Evolutionary conservation across 306 rosid species (phyloP).

Genomic region (barrel medic (Medicago truncatula)): DNA sequence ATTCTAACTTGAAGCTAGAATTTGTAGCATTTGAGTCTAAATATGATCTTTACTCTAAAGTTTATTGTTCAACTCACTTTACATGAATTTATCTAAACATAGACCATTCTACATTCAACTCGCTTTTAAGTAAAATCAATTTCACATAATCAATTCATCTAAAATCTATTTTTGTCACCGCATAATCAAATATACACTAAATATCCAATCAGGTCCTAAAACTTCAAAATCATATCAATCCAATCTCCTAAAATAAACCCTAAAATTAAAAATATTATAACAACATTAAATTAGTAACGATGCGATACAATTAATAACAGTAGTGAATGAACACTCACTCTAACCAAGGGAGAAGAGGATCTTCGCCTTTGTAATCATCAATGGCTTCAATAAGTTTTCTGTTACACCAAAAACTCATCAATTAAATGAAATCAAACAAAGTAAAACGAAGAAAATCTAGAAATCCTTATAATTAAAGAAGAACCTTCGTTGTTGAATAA

Average conservation of each 20-base stretch:
- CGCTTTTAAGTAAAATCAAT: no score
- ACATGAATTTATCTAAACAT: no score
- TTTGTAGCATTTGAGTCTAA: no score
- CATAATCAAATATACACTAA: not conserved
- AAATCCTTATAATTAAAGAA: not conserved
- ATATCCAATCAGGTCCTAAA: not conserved
- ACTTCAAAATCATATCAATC: not conserved
- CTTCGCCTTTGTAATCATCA: conserved; percentile 78
- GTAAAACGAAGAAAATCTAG: not conserved
- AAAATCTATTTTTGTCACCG: no score
- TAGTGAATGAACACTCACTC: conserved; percentile 54
- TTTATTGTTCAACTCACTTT: no score
- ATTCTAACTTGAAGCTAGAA: no score
- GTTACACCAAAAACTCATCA: not conserved
- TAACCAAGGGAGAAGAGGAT: conserved; percentile 92
- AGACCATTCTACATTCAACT: no score
- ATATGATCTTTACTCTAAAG: no score
- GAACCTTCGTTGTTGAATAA: conserved; percentile 62
- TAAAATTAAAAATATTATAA: not conserved
- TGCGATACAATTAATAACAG: not conserved
- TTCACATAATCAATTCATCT: no score
- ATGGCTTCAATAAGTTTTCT: conserved; percentile 76
- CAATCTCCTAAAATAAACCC: not conserved
- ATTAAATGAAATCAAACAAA: not conserved
- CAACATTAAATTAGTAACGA: not conserved